Conservation (phyloP, 495 filamentous ascomycete genomes). For the Ramalina intermedia region DNA sequence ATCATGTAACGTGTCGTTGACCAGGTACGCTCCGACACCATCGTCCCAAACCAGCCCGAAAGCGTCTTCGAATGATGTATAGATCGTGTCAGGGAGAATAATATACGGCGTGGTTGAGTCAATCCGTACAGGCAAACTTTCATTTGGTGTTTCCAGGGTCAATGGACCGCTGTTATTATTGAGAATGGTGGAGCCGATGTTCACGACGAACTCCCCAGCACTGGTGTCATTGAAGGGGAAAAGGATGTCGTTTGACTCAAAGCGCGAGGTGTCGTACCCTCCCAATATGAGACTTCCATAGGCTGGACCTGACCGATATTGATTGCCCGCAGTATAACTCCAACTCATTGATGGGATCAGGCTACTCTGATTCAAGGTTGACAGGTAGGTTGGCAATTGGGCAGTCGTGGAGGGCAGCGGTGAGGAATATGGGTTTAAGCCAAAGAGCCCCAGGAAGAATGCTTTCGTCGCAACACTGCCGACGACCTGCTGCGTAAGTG, state of each 20-base stretch:
- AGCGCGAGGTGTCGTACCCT: slow-evolving; percentile 41
- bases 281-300: slow-evolving; percentile 38
- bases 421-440: slow-evolving; percentile 33
- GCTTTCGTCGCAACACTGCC: slow-evolving; percentile 30
- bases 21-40: slow-evolving; percentile 30
- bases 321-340: slow-evolving; percentile 41
- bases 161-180: slow-evolving; percentile 18
- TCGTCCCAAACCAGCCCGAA: slow-evolving; percentile 35
- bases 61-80: slow-evolving; percentile 35
- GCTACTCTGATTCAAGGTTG: slow-evolving; percentile 28
- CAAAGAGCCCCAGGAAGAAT: slow-evolving; percentile 40
- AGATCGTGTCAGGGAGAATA: slow-evolving; percentile 36
- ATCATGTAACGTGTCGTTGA: slow-evolving; percentile 32
- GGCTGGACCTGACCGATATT: slow-evolving; percentile 34
- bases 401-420: slow-evolving; percentile 29
- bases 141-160: slow-evolving; percentile 8
- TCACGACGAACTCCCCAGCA: slow-evolving; percentile 33
- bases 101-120: slow-evolving; percentile 41
- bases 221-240: slow-evolving; percentile 34
- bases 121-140: slow-evolving; percentile 26
- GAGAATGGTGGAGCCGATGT: slow-evolving; percentile 33
- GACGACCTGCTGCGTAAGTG: slow-evolving; percentile 31
- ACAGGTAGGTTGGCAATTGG: slow-evolving; percentile 32
- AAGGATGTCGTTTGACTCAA: slow-evolving; percentile 30
- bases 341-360: slow-evolving; percentile 35